phyloP scores from a whole-genome alignment of 257 asterid species.

The Paulownia fortunei region DNA sequence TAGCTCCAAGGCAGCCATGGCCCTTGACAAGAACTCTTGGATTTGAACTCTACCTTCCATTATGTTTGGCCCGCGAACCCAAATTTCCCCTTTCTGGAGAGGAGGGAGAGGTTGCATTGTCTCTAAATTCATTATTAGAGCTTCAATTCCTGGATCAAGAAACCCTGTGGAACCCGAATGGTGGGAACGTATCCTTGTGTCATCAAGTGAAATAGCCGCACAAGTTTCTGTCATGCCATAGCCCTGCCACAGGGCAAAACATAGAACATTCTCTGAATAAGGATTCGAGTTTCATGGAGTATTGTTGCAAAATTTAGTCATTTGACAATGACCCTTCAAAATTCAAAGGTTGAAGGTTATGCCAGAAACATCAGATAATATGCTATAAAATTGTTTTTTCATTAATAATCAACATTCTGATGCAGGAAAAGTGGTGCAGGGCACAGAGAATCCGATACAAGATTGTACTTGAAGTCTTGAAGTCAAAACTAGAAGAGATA shows the following conservation, averaged over 20 bases:
- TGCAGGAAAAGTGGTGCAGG: no score
- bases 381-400: no score
- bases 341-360: no score
- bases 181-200: neutral
- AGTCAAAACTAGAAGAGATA: no score
- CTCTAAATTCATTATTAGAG: slow-evolving; percentile 32
- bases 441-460: no score
- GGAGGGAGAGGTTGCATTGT: slow-evolving; percentile 43
- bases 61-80: slow-evolving; percentile 40
- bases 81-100: slow-evolving; percentile 40
- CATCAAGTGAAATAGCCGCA: slow-evolving; percentile 38
- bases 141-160: slow-evolving; percentile 39
- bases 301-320: no score
- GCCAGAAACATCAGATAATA: no score
- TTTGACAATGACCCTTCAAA: no score
- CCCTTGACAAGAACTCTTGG: neutral
- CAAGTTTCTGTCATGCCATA: slow-evolving; percentile 52
- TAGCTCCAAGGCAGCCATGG: neutral
- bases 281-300: no score
- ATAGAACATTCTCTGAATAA: no score
- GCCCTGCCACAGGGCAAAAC: slow-evolving; percentile 25
- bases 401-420: no score
- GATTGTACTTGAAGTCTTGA: no score
- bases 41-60: slow-evolving; percentile 40
- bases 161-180: slow-evolving; percentile 35